A percentile compares a stretch with the other conserved stretches of the same genome.
Conservation (phyloP, 2,329 filamentous ascomycete species). For the Trichoderma sp. region DNA sequence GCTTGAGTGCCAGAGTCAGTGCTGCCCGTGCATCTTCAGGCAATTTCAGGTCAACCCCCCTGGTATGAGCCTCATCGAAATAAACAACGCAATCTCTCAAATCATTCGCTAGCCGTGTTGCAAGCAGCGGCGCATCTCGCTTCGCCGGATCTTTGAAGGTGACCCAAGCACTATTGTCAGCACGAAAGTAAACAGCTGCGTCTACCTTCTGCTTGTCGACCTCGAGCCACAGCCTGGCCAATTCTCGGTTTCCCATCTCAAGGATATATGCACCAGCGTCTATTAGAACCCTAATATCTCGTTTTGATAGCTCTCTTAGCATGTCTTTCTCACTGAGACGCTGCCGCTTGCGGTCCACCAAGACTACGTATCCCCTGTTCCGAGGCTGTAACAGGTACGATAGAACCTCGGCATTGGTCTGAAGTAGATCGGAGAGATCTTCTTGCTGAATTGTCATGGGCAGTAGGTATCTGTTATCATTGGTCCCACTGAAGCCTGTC, state of each 20-base stretch:
- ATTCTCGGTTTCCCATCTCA: constrained; percentile 56
- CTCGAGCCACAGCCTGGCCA: constrained; percentile 55
- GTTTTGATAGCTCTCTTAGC: constrained; percentile 41
- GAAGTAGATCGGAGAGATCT: constrained; percentile 56
- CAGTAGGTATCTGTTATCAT: constrained; percentile 61
- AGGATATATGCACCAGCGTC: constrained; percentile 66
- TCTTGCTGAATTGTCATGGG: constrained; percentile 61
- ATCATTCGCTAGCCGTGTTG: constrained; percentile 57
- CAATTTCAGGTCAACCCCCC: constrained; percentile 62
- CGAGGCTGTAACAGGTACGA: constrained; percentile 56
- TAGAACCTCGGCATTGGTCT: constrained; percentile 66
- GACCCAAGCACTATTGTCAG: constrained; percentile 34
- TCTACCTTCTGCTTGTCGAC: constrained; percentile 43
- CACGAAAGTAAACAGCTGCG: constrained; percentile 58
- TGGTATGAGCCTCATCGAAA: constrained; percentile 51
- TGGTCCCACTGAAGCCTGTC: constrained; percentile 73
- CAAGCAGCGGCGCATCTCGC: constrained; percentile 51
- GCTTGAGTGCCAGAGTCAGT: constrained; percentile 56
- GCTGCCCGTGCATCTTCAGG: constrained; percentile 51
- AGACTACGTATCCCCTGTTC: constrained; percentile 49
- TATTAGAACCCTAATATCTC: constrained; percentile 56
- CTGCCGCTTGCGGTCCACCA: constrained; percentile 34
- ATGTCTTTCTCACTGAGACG: constrained; percentile 50
- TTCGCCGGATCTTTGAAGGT: constrained; percentile 35
- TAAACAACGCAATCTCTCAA: constrained; percentile 57